Base-by-base conservation (phyloP, 345 rosid genomes). In the Eucalyptus pauciflora region DNA sequence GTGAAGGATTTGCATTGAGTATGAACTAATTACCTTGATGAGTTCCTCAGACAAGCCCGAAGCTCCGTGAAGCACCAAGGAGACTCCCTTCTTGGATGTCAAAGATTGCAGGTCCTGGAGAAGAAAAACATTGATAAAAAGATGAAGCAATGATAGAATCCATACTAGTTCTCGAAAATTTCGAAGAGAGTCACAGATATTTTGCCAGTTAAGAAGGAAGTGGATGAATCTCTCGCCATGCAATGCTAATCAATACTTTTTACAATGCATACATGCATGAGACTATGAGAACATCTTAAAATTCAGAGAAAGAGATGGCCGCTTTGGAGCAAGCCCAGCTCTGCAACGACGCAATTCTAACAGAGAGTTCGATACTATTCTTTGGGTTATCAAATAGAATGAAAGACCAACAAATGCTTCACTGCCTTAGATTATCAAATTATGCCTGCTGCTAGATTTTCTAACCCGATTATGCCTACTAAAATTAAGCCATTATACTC, bases 1-100 rank as follows among this genome's bases (percentile, higher is more conserved):
- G 27, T 37, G 46, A 76, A 76, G 83, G 5, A n/a, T n/a, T n/a
- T n/a, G n/a, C n/a, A n/a, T n/a, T n/a, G n/a, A n/a, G n/a, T n/a
- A n/a, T n/a, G n/a, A n/a, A n/a, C n/a, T n/a, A n/a, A n/a, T n/a
- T n/a, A n/a, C n/a, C 98, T 97, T 93, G 90, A 96, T 91, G 86
- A 97, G 95, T 58, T 94, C 94, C 87, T 90, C 87, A 8, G 98
- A 90, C 93, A 97, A 91, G 88, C 99, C 99, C 16, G 99, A 97
- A 88, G 99, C 99, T 90, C 99, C 99, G n/a, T 96, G 99, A 81
- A 97, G 96, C 83, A 97, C 99, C 91, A 97, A 94, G 87, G 94
- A 90, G 85, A 96, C 97, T 27, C 97, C 95, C 89, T 95, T 97
- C 96, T 94, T 96, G 6, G 94, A 95, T 88, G 96, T 90, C 92